These are phyloP conservation scores for Lippia alba DNA, from an alignment of 305 asterid genomes.

Conservation along the genomic window DNA sequence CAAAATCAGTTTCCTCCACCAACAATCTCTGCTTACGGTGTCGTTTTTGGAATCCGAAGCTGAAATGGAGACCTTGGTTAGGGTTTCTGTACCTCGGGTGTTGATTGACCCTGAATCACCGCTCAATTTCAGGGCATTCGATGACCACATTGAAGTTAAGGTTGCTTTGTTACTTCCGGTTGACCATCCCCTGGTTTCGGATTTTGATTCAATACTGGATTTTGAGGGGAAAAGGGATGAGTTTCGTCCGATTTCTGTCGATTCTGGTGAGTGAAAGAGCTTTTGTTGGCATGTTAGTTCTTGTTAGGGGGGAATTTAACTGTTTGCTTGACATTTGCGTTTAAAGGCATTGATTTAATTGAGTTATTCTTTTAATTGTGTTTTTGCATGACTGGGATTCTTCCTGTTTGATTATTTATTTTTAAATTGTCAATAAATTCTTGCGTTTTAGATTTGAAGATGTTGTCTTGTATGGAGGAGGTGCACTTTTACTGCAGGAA, in stretches of 20 bases:
- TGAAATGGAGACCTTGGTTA: slow-evolving; percentile 45
- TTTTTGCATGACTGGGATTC: neutral
- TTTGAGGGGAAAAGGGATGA: slow-evolving; percentile 37
- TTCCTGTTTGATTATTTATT: neutral
- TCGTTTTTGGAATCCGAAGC: slow-evolving; percentile 46
- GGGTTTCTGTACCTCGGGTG: slow-evolving; percentile 72
- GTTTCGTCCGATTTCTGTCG: slow-evolving; percentile 50
- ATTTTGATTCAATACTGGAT: slow-evolving; percentile 49
- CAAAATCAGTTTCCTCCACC: slow-evolving; percentile 48
- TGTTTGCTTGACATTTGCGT: slow-evolving; percentile 3
- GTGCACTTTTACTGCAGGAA: slow-evolving; percentile 85
- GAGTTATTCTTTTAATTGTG: neutral
- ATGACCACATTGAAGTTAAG: slow-evolving; percentile 81
- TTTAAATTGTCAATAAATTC: slow-evolving; percentile 3
- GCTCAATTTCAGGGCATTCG: slow-evolving; percentile 54
- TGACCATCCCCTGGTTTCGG: slow-evolving; percentile 80
- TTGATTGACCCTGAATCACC: slow-evolving; percentile 74
- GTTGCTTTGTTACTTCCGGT: slow-evolving; percentile 80
- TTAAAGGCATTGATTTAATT: neutral
- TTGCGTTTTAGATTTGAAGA: slow-evolving; percentile 62
- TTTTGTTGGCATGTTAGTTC: slow-evolving; percentile 11
- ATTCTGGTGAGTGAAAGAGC: slow-evolving; percentile 54
- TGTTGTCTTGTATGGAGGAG: slow-evolving; percentile 68
- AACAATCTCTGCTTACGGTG: slow-evolving; percentile 55
- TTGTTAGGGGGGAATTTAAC: slow-evolving; percentile 19